Percentiles rank a stretch among this genome's conserved stretches.
phyloP scores from a whole-genome alignment of 176 grass and related monocot genomes.

The Metroxylon sagu region DNA sequence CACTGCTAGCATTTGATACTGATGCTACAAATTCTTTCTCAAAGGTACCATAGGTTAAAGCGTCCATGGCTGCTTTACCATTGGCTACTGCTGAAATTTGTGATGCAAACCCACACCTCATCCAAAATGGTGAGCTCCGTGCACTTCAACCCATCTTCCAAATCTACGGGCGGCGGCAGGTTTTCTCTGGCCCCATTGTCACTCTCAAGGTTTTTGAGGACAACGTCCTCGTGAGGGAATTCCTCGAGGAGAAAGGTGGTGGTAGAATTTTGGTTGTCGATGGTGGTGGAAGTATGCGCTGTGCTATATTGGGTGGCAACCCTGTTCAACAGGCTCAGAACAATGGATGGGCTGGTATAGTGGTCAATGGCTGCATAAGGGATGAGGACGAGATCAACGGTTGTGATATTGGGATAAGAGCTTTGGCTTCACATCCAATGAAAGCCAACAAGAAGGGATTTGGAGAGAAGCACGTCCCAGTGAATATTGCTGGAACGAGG shows the following conservation, averaged over 20 bases:
- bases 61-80: constrained; percentile 45
- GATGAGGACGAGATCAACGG: constrained; percentile 89
- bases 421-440: constrained; percentile 58
- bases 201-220: constrained; percentile 90
- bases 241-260: constrained; percentile 65
- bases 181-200: constrained; percentile 61
- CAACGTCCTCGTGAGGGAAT: constrained; percentile 69
- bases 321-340: constrained; percentile 76
- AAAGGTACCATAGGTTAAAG: too few species aligned
- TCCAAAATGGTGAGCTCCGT: constrained; percentile 50
- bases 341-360: constrained; percentile 72
- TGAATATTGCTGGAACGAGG: constrained; percentile 48
- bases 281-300: constrained; percentile 66
- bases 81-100: constrained; percentile 74
- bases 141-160: constrained; percentile 66
- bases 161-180: constrained; percentile 57
- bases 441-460: constrained; percentile 82
- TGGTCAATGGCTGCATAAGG: constrained; percentile 83
- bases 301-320: constrained; percentile 73
- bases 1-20: too few species aligned
- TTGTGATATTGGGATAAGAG: constrained; percentile 71
- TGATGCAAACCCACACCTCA: constrained; percentile 54
- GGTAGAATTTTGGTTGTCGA: constrained; percentile 67
- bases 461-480: constrained; percentile 58
- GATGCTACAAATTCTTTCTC: too few species aligned